A percentile compares a stretch with the other conserved stretches of the same genome.
Evolutionary conservation across 805 yeast species (phyloP).

Genomic region (Lipomyces chichibuensis): DNA sequence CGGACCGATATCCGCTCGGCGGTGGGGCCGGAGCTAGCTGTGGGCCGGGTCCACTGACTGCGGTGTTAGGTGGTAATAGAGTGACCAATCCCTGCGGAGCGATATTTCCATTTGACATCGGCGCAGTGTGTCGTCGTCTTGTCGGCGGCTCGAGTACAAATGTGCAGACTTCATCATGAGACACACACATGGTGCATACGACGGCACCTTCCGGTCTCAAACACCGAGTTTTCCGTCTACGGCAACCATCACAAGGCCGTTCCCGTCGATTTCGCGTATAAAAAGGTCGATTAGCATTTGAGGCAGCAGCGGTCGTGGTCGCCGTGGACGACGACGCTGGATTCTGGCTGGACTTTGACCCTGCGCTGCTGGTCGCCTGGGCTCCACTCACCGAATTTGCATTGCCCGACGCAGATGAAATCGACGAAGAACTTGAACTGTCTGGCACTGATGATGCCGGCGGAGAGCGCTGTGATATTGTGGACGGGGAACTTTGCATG

Average conservation of each 20-base stretch:
- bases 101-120: not conserved
- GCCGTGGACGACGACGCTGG: not conserved
- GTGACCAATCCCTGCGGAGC: not conserved
- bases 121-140: conserved; percentile 20
- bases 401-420: not conserved
- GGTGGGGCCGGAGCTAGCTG: not conserved
- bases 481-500: not conserved
- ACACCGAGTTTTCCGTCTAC: conserved; percentile 47
- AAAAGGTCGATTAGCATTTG: conserved; percentile 28
- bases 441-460: not conserved
- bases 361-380: not conserved
- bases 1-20: not conserved
- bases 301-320: not conserved
- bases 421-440: not conserved
- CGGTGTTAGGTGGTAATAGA: not conserved
- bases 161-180: conserved; percentile 43
- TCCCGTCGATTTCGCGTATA: conserved; percentile 39
- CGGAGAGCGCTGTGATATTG: not conserved
- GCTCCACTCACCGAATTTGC: not conserved
- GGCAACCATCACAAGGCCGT: conserved; percentile 48
- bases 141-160: conserved; percentile 41
- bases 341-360: not conserved
- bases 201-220: conserved; percentile 37
- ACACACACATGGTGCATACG: conserved; percentile 43
- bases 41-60: not conserved